phyloP scores from a whole-genome alignment of 306 rosid species.

The Medicago ruthenica region DNA sequence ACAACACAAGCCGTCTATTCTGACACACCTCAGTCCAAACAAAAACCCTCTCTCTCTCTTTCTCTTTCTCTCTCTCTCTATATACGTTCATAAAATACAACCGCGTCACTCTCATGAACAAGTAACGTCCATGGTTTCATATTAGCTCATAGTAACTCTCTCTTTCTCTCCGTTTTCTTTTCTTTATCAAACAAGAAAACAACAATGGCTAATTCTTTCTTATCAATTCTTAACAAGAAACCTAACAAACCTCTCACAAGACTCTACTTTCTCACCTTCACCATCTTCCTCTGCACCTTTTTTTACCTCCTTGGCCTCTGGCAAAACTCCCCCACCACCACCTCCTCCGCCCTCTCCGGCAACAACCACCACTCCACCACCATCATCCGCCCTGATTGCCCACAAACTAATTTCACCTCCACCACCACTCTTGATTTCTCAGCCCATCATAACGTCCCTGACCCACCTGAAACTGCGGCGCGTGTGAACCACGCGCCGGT shows the following conservation, averaged over 20 bases:
- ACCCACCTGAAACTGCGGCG: conserved; percentile 37
- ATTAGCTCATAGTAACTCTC: not conserved
- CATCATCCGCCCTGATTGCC: not conserved
- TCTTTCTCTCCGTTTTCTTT: not conserved
- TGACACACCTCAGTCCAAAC: conserved; percentile 6
- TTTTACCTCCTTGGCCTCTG: conserved; percentile 73
- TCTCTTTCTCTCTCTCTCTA: not conserved
- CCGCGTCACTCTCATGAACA: conserved; percentile 13
- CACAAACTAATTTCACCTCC: not conserved
- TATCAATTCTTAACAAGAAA: conserved; percentile 39
- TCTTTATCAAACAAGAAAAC: no score
- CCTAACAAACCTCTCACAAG: conserved; percentile 44
- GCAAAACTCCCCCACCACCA: conserved; percentile 53
- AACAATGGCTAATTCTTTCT: conserved; percentile 53
- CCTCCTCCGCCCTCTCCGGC: not conserved
- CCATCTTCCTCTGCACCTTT: conserved; percentile 61
- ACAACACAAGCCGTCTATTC: conserved; percentile 5
- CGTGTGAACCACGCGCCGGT: conserved; percentile 46
- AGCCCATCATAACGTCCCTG: conserved; percentile 54
- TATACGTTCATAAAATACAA: not conserved
- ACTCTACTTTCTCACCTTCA: conserved; percentile 50
- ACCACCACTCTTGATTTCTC: conserved; percentile 58
- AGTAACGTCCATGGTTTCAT: conserved; percentile 11
- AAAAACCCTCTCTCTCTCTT: not conserved
- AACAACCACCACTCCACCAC: not conserved